Evolutionary conservation across 441 rosid genomes (phyloP).

Genomic region (Mallotus repandus): DNA sequence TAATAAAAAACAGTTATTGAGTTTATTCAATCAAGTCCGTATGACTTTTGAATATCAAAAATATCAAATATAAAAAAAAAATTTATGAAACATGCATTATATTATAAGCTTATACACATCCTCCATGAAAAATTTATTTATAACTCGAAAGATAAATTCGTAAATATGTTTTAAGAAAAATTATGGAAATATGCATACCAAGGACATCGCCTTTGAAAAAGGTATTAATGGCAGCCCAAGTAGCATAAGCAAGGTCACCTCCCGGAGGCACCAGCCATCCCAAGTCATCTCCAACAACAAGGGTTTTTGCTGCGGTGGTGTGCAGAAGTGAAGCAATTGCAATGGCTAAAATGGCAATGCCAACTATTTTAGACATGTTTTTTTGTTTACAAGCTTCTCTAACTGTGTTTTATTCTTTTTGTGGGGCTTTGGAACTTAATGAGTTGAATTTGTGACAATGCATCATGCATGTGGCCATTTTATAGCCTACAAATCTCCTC

Average conservation of each 20-base stretch:
- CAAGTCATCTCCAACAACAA: slow-evolving; percentile 7
- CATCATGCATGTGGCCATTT: background rate
- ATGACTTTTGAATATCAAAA: too few relatives aligned
- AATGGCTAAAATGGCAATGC: slow-evolving; percentile 9
- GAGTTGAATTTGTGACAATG: background rate
- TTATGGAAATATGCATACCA: background rate
- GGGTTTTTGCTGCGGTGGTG: background rate
- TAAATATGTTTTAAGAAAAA: too few relatives aligned
- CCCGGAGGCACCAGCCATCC: slow-evolving; percentile 19
- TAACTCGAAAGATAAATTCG: too few relatives aligned
- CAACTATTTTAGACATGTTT: slow-evolving; percentile 1
- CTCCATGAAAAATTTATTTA: too few relatives aligned
- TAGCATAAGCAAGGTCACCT: slow-evolving; percentile 14
- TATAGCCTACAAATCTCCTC: background rate
- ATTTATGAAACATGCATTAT: too few relatives aligned
- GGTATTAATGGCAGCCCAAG: slow-evolving; percentile 12
- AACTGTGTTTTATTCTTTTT: too few relatives aligned
- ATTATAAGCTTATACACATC: too few relatives aligned
- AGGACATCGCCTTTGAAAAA: slow-evolving; percentile 9
- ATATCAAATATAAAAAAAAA: too few relatives aligned
- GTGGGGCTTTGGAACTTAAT: background rate
- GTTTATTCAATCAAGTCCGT: too few relatives aligned
- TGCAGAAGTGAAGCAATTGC: slow-evolving; percentile 7
- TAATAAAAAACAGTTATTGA: too few relatives aligned
- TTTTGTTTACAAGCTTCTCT: background rate